Evolutionary conservation across 2,329 filamentous ascomycete genomes (phyloP), one percentile per base, ranked within the genome.

Genomic region (Aspergillus tubingensis): DNA sequence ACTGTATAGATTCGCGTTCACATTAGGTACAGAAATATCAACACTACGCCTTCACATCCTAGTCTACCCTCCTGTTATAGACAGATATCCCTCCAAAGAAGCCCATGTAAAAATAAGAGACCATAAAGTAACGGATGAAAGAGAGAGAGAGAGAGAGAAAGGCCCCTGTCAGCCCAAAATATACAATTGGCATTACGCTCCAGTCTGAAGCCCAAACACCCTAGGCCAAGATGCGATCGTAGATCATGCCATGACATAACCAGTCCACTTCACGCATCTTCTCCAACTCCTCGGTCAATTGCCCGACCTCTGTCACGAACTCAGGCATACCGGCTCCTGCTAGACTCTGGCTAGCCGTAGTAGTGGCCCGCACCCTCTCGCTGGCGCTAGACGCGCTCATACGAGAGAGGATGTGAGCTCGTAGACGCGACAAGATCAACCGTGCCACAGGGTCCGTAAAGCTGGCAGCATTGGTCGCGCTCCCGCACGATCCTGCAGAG

Each of bases 391-490:
- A 80, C n/a, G 86, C 86, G 43, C 81, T 82, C 1, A 88, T 77
- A 8, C 86, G 83, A 36, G 79, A 79, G 43, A 80, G 73, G 8
- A 82, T 70, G 67, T 88, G 86, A 0, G 80, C 79, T 50, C 83
- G 83, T 21, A 88, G 76, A 3, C 86, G 82, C 53, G 85, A 83
- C 65, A 86, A 82, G 19, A 88, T 79, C 21, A 88, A 82, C 61
- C 84, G 85, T 44, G 85, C 80, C 11, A 88, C 85, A 3, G 86
- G 86, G 63, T 88, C 86, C 0, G 80, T 81, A 50, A 88, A 83
- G 63, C 79, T 79, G 2, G 77, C 70, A 3, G 76, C 65, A 17
- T 66, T 57, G 10, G 63, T 58, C 8, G 55, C 60, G 56, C 36
- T 59, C 8, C 59, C 63, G 3, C 47, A 50, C 11, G 61, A 58